phyloP scores from a whole-genome alignment of 257 asterid genomes.

The Primulina tabacum region DNA sequence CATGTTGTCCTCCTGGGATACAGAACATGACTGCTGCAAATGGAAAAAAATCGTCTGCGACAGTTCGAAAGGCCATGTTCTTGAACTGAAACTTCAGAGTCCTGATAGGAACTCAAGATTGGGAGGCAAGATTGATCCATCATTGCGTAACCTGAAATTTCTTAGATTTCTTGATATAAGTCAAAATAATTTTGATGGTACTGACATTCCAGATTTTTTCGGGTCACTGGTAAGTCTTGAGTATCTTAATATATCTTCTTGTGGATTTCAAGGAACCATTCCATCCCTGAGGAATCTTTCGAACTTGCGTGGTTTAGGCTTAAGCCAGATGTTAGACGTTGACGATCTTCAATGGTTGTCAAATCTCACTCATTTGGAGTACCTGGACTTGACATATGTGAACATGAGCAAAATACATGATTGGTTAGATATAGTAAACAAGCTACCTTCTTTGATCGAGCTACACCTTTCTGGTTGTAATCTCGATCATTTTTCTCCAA shows the following conservation, averaged over 20 bases:
- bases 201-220: slow-evolving; percentile 14
- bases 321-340: not conserved
- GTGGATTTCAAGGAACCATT: slow-evolving; percentile 16
- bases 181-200: slow-evolving; percentile 13
- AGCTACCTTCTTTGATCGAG: slow-evolving; percentile 19
- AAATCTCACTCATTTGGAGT: slow-evolving; percentile 21
- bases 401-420: slow-evolving; percentile 14
- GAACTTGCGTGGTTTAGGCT: slow-evolving; percentile 8
- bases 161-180: slow-evolving; percentile 25
- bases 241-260: slow-evolving; percentile 20
- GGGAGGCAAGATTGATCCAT: slow-evolving; percentile 18
- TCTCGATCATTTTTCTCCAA: slow-evolving; percentile 6
- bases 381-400: slow-evolving; percentile 11
- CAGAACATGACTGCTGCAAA: slow-evolving; percentile 25
- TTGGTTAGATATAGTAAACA: slow-evolving; percentile 17
- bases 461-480: slow-evolving; percentile 1
- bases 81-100: slow-evolving; percentile 18
- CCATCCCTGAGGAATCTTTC: slow-evolving; percentile 30
- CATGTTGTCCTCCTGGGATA: slow-evolving; percentile 24
- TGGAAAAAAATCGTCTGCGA: slow-evolving; percentile 26
- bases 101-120: not conserved
- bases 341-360: slow-evolving; percentile 24
- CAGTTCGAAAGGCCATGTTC: slow-evolving; percentile 23
- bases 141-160: slow-evolving; percentile 25
- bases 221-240: slow-evolving; percentile 24